A percentile compares a stretch with the other conserved stretches of the same genome.
Conservation (phyloP, 2,329 filamentous ascomycete genomes). For the Aquanectria penicillioides region DNA sequence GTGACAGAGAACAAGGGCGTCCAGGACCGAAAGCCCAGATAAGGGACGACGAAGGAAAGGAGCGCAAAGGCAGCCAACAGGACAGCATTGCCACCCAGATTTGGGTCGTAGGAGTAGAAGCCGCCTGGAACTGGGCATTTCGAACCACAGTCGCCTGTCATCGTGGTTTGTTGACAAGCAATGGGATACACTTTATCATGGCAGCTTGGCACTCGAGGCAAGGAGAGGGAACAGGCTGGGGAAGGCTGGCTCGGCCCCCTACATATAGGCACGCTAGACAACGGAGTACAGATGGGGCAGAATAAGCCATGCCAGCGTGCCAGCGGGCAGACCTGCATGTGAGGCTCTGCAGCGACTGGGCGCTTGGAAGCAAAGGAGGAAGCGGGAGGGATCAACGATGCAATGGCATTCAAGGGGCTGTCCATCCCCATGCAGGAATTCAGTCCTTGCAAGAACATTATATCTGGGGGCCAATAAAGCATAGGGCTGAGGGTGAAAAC, state of each 20-base stretch:
- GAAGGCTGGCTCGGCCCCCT: conserved; percentile 35
- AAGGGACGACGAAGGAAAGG: conserved; percentile 50
- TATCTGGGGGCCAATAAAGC: conserved; percentile 23
- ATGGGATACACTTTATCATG: conserved; percentile 37
- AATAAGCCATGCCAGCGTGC: conserved; percentile 22
- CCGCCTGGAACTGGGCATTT: conserved; percentile 48
- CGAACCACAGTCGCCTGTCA: conserved; percentile 50
- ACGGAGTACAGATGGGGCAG: conserved; percentile 8
- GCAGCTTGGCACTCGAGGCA: conserved; percentile 29
- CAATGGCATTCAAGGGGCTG: conserved; percentile 28
- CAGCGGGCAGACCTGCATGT: conserved; percentile 34
- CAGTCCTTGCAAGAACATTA: conserved; percentile 6
- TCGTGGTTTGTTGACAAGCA: conserved; percentile 37
- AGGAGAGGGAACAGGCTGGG: conserved; percentile 20
- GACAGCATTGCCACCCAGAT: conserved; percentile 51
- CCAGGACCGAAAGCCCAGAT: conserved; percentile 51
- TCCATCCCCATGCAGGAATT: conserved; percentile 24
- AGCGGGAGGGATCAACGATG: conserved; percentile 34
- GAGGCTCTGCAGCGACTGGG: conserved; percentile 39
- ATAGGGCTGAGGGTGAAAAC: conserved; percentile 30
- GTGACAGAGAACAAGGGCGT: conserved; percentile 53
- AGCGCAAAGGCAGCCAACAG: conserved; percentile 53
- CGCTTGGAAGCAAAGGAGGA: conserved; percentile 23
- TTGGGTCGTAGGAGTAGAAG: conserved; percentile 51
- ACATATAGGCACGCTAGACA: conserved; percentile 35